Evolutionary conservation across 2,329 filamentous ascomycete genomes (phyloP).

Genomic region (Venturia aucupariae): DNA sequence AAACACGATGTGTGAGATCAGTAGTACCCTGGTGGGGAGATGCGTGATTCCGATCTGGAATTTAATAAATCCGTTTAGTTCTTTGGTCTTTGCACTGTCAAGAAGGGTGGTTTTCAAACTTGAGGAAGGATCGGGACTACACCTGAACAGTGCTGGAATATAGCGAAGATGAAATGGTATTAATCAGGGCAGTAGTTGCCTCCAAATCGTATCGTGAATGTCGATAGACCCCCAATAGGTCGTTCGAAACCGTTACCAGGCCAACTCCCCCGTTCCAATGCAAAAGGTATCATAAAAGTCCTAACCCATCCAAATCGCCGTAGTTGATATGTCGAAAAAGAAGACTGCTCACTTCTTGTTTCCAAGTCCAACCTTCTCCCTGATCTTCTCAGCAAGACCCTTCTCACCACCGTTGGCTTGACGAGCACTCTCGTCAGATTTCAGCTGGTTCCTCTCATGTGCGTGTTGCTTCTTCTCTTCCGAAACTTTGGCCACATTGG

Average conservation of each 20-base stretch:
- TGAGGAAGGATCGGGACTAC: too few relatives aligned
- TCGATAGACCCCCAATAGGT: neutral
- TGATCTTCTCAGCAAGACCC: constrained; percentile 10
- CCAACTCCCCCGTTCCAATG: neutral
- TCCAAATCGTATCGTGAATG: neutral
- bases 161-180: neutral
- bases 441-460: constrained; percentile 5
- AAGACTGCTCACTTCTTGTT: neutral
- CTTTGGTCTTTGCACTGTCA: too few relatives aligned
- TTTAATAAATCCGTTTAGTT: too few relatives aligned
- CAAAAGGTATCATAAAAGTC: constrained; percentile 1
- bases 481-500: constrained; percentile 50
- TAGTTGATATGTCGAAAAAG: neutral
- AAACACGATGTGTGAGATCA: neutral
- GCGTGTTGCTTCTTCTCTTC: neutral
- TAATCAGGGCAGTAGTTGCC: neutral
- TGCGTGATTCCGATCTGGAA: too few relatives aligned
- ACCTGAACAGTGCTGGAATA: too few relatives aligned
- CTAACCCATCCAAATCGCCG: neutral
- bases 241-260: neutral
- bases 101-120: too few relatives aligned
- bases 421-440: neutral
- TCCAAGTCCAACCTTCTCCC: neutral
- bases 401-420: constrained; percentile 4
- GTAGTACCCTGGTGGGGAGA: neutral